phyloP scores from a whole-genome alignment of 306 rosid genomes.

The Prunus davidiana region DNA sequence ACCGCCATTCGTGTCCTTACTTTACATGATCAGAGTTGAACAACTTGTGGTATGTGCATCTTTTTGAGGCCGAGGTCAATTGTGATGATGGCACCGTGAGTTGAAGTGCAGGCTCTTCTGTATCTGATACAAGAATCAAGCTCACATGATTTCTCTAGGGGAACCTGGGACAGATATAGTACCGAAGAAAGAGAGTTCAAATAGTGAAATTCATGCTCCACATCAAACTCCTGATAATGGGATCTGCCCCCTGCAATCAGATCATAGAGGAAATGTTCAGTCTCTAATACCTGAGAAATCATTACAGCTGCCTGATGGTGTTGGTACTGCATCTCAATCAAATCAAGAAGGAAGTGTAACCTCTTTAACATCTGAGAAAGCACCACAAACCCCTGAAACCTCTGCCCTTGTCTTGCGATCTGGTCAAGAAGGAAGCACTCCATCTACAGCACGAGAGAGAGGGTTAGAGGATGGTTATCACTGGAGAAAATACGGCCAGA shows the following conservation, averaged over 20 bases:
- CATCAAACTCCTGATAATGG: slow-evolving; percentile 30
- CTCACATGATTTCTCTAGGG: slow-evolving; percentile 69
- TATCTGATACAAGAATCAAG: slow-evolving; percentile 33
- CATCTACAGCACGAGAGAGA: slow-evolving; percentile 58
- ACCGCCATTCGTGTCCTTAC: background rate
- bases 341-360: slow-evolving; percentile 46
- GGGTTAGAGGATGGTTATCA: slow-evolving; percentile 80
- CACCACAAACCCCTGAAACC: slow-evolving; percentile 36
- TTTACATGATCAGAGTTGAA: slow-evolving; percentile 28
- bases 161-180: slow-evolving; percentile 38
- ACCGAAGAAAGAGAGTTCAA: slow-evolving; percentile 39
- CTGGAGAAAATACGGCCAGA: slow-evolving; percentile 97
- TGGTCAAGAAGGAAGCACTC: slow-evolving; percentile 40
- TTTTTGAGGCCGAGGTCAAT: slow-evolving; percentile 19
- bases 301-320: slow-evolving; percentile 33
- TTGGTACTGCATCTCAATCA: slow-evolving; percentile 31
- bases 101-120: slow-evolving; percentile 29
- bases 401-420: slow-evolving; percentile 24
- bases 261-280: slow-evolving; percentile 27
- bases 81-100: slow-evolving; percentile 28
- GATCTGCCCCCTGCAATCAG: slow-evolving; percentile 28
- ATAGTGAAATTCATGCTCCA: slow-evolving; percentile 31
- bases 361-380: slow-evolving; percentile 35
- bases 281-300: slow-evolving; percentile 22
- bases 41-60: slow-evolving; percentile 14